Percentiles rank a stretch among this genome's conserved stretches.
These are phyloP conservation scores for Marvania coccoides DNA, from an alignment of 139 green algal genomes.

Conservation along the genomic window DNA sequence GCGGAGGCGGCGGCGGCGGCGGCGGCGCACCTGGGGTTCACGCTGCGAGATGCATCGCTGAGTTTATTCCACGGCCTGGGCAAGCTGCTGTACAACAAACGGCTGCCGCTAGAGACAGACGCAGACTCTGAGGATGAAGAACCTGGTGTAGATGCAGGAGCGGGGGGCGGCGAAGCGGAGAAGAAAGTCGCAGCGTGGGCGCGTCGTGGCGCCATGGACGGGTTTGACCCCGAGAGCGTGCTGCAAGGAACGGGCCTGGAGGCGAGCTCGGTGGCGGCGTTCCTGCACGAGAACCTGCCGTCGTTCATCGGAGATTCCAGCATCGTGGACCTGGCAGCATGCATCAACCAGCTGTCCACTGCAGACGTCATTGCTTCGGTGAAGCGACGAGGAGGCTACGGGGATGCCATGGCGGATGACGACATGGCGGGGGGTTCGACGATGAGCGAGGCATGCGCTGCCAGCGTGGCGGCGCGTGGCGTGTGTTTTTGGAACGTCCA, in stretches of 20 bases:
- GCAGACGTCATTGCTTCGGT: slow-evolving; percentile 12
- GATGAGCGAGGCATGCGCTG: slow-evolving; percentile 25
- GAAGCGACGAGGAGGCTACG: neutral
- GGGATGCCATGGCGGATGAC: neutral
- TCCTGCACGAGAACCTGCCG: slow-evolving; percentile 61
- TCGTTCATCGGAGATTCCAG: slow-evolving; percentile 37
- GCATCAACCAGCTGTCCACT: slow-evolving; percentile 36
- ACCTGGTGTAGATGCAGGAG: no score
- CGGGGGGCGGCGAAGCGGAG: neutral
- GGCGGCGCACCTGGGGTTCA: neutral
- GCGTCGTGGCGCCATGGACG: slow-evolving; percentile 13
- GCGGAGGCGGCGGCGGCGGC: neutral
- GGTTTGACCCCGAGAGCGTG: slow-evolving; percentile 44
- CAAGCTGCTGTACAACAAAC: slow-evolving; percentile 81
- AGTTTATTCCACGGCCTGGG: slow-evolving; percentile 68
- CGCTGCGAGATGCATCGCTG: slow-evolving; percentile 43
- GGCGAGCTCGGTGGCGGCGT: slow-evolving; percentile 30
- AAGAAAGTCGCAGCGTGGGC: no score
- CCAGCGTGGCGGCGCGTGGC: slow-evolving; percentile 37
- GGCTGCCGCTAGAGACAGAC: slow-evolving; percentile 1
- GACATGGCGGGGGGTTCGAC: neutral
- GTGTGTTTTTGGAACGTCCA: slow-evolving; percentile 44
- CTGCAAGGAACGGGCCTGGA: slow-evolving; percentile 38
- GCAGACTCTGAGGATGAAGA: neutral
- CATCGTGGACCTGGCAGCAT: slow-evolving; percentile 34